Percentiles rank a stretch among this genome's conserved stretches.
Conservation (phyloP, 129 eudicot species). For the Chrysanthemum makinoi region DNA sequence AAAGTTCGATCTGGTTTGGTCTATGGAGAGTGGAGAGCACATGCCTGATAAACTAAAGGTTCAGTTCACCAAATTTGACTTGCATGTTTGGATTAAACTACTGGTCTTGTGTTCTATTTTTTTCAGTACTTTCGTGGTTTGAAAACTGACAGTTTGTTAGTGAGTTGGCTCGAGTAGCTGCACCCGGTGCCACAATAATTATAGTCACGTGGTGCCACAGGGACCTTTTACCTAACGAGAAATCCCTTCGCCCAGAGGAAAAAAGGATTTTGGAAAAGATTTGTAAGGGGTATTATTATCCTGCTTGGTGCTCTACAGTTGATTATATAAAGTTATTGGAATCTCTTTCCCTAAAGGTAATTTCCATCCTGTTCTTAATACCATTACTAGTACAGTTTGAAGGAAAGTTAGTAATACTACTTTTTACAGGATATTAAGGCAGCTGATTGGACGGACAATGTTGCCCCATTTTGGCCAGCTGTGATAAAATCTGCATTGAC, state of each 20-base stretch:
- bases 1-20: conserved; percentile 89
- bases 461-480: conserved; percentile 99
- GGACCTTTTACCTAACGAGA: conserved; percentile 69
- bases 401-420: too few relatives aligned
- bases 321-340: conserved; percentile 71
- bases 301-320: conserved; percentile 86
- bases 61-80: background rate
- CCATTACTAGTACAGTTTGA: background rate
- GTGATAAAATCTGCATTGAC: conserved; percentile 83
- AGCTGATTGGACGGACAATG: conserved; percentile 90
- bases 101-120: conserved; percentile 2
- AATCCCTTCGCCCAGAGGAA: conserved; percentile 66
- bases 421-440: conserved; percentile 60
- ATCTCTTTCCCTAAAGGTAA: conserved; percentile 81
- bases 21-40: conserved; percentile 99
- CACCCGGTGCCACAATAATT: conserved; percentile 90
- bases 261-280: conserved; percentile 60
- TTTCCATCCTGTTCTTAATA: background rate
- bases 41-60: conserved; percentile 96
- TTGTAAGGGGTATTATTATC: conserved; percentile 79
- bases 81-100: background rate
- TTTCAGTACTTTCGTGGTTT: conserved; percentile 17
- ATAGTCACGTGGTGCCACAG: conserved; percentile 98
- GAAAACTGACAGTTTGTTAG: conserved; percentile 59
- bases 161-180: conserved; percentile 89